Conservation (phyloP, 345 rosid genomes). For the Linum usitatissimum region DNA sequence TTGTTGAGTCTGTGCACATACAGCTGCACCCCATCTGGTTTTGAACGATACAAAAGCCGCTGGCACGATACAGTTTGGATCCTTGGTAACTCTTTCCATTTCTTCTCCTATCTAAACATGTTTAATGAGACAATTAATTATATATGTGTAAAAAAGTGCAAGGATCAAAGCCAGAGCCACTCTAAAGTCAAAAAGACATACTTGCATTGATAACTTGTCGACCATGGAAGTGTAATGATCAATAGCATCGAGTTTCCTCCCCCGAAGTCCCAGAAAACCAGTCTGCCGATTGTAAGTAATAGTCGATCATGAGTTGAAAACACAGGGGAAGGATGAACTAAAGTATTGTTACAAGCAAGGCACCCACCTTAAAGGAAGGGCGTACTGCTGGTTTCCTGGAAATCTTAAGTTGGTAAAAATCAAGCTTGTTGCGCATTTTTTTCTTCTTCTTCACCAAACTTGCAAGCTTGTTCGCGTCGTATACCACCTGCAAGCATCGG, state of each 20-base stretch:
- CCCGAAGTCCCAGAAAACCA: slow-evolving; percentile 79
- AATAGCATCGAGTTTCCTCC: slow-evolving; percentile 68
- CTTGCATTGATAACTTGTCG: slow-evolving; percentile 58
- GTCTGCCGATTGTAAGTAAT: slow-evolving; percentile 32
- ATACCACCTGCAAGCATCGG: slow-evolving; percentile 46
- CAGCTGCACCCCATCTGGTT: slow-evolving; percentile 95
- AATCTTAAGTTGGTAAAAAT: slow-evolving; percentile 59
- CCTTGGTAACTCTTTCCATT: slow-evolving; percentile 44
- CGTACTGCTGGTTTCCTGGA: slow-evolving; percentile 38
- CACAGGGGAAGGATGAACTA: slow-evolving; percentile 3
- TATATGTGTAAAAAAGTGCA: not conserved
- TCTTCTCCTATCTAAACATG: slow-evolving; percentile 51
- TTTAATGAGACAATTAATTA: not conserved
- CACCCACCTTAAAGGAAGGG: slow-evolving; percentile 55
- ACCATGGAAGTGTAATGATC: slow-evolving; percentile 50
- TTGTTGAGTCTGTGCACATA: slow-evolving; percentile 93
- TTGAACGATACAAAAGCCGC: slow-evolving; percentile 94
- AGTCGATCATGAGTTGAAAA: slow-evolving; percentile 8
- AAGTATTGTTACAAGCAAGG: not conserved
- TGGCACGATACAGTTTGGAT: slow-evolving; percentile 68
- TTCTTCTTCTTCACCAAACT: slow-evolving; percentile 60
- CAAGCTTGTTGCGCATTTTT: slow-evolving; percentile 76
- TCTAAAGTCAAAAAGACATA: slow-evolving; percentile 19
- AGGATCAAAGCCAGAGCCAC: not conserved
- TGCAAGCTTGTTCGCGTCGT: slow-evolving; percentile 76